These are phyloP conservation scores for Cinnamomum chago DNA, from an alignment of 164 flowering plant genomes.

Conservation along the genomic window DNA sequence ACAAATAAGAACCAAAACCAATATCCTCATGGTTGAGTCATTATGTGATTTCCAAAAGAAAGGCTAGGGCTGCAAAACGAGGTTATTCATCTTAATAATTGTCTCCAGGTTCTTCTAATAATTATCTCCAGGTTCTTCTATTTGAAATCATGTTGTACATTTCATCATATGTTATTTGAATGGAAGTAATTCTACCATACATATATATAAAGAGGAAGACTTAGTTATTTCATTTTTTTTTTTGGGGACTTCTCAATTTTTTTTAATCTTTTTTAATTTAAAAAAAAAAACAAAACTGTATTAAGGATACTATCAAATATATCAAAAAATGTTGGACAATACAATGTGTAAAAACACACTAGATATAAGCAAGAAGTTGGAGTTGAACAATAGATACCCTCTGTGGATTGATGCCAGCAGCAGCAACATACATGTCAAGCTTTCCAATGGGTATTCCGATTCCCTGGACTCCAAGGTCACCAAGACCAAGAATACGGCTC, in stretches of 20 bases:
- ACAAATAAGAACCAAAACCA: not conserved
- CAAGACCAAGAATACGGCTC: constrained; percentile 97
- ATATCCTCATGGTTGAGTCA: not conserved
- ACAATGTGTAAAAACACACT: no score
- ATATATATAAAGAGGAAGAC: no score
- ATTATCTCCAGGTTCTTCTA: not conserved
- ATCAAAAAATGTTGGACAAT: no score
- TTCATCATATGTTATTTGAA: not conserved
- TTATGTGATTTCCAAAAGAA: not conserved
- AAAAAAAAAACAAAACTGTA: no score
- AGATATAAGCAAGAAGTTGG: not conserved
- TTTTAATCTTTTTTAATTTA: no score
- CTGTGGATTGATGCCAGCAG: constrained; percentile 97
- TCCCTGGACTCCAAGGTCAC: constrained; percentile 99
- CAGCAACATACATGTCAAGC: constrained; percentile 98
- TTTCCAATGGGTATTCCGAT: constrained; percentile 98
- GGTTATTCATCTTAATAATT: not conserved
- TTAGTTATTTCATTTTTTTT: no score
- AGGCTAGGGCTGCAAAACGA: not conserved
- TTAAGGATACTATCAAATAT: not conserved
- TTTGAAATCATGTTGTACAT: not conserved
- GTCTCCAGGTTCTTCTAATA: no score
- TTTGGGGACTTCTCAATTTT: not conserved
- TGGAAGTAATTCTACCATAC: not conserved
- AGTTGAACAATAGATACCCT: constrained; percentile 42